A percentile compares a stretch with the other conserved stretches of the same genome.
phyloP scores from a whole-genome alignment of 2,329 filamentous ascomycete genomes.

The Fusarium sp. region DNA sequence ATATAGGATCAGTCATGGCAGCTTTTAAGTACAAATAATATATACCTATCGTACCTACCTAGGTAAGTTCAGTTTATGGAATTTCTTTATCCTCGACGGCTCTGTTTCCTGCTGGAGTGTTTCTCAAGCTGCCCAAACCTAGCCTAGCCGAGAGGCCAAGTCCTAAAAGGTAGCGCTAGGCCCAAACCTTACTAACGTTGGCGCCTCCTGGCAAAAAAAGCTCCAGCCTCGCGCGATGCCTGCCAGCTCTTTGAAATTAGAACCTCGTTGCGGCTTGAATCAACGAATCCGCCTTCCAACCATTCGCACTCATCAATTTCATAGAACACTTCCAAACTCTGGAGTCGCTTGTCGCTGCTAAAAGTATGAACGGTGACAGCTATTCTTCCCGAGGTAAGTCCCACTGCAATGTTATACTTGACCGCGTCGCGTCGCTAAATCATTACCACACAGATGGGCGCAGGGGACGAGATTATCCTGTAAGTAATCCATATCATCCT shows the following conservation, averaged over 20 bases:
- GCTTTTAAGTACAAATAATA: neutral
- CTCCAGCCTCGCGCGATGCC: constrained; percentile 54
- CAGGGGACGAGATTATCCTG: constrained; percentile 65
- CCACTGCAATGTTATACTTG: neutral
- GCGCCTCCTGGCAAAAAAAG: constrained; percentile 51
- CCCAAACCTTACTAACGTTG: constrained; percentile 38
- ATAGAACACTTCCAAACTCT: constrained; percentile 15
- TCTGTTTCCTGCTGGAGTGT: neutral
- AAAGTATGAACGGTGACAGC: constrained; percentile 83
- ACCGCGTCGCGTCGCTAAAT: constrained; percentile 46
- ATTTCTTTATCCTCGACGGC: neutral
- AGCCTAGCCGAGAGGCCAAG: neutral
- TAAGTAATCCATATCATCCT: constrained; percentile 46
- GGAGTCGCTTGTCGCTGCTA: constrained; percentile 31
- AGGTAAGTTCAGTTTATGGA: neutral
- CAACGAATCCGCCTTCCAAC: constrained; percentile 35
- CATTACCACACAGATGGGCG: constrained; percentile 54
- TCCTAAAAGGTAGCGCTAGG: constrained; percentile 31
- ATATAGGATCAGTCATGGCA: no score
- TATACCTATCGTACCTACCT: neutral
- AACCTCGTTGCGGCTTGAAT: constrained; percentile 44
- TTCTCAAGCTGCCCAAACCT: neutral
- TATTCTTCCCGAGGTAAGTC: constrained; percentile 79
- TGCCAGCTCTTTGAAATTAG: constrained; percentile 40
- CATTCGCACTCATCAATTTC: constrained; percentile 36